A percentile compares a stretch with the other conserved stretches of the same genome.
Conservation (phyloP, 164 flowering plant genomes). For the Vitis amurensis region DNA sequence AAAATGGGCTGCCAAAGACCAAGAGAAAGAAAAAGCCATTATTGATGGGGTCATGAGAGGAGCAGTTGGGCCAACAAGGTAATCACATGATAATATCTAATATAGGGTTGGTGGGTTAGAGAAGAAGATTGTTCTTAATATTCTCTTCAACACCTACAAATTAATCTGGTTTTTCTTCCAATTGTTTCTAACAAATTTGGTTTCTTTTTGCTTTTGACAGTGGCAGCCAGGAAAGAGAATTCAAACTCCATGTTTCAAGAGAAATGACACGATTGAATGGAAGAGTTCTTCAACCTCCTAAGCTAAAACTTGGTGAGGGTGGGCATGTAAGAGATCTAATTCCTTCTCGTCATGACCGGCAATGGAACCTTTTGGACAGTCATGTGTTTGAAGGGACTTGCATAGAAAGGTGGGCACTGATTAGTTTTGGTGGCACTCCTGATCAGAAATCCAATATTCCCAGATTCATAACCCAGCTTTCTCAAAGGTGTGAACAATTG, state of each 20-base stretch:
- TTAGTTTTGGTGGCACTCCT: slow-evolving; percentile 81
- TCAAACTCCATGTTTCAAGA: slow-evolving; percentile 67
- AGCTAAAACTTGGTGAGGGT: slow-evolving; percentile 79
- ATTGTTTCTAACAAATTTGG: neutral
- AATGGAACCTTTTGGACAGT: slow-evolving; percentile 83
- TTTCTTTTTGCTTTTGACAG: slow-evolving; percentile 33
- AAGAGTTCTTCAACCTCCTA: slow-evolving; percentile 87
- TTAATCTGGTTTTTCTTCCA: slow-evolving; percentile 1
- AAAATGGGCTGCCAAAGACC: slow-evolving; percentile 91
- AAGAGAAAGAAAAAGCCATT: slow-evolving; percentile 67
- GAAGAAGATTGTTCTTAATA: neutral
- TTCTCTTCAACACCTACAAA: neutral
- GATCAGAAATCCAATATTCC: slow-evolving; percentile 67
- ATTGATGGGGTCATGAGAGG: slow-evolving; percentile 75
- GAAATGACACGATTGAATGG: slow-evolving; percentile 86
- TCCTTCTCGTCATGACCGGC: slow-evolving; percentile 81
- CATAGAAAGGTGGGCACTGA: slow-evolving; percentile 81
- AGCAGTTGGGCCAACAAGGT: slow-evolving; percentile 85
- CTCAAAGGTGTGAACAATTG: slow-evolving; percentile 72
- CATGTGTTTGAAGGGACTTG: slow-evolving; percentile 81
- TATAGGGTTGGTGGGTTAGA: no score
- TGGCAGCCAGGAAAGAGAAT: slow-evolving; percentile 61
- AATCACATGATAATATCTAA: slow-evolving; percentile 6
- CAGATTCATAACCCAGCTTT: slow-evolving; percentile 64
- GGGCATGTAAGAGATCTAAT: slow-evolving; percentile 64